Conservation (phyloP, 1,139 yeast species). For the Martiniozyma asiatica region DNA sequence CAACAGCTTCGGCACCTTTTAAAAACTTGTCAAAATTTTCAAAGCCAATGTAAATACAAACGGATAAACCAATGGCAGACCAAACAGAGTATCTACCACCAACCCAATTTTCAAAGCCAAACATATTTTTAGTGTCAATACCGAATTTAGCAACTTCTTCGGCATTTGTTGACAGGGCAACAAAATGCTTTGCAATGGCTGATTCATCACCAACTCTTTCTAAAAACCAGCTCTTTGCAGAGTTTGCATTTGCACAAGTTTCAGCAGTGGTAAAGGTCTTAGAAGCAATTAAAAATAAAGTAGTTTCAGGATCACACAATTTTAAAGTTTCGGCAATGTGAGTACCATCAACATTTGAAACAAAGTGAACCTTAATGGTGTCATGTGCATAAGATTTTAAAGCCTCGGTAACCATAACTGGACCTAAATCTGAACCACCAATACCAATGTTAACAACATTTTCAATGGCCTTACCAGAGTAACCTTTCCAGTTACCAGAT, state of each 20-base stretch:
- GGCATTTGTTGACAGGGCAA: conserved; percentile 90
- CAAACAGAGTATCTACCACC: conserved; percentile 99
- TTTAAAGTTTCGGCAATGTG: conserved; percentile 87
- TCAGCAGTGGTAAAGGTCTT: conserved; percentile 99
- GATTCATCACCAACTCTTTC: conserved; percentile 46
- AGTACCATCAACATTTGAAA: conserved; percentile 96
- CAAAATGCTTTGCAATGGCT: conserved; percentile 92
- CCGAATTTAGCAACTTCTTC: conserved; percentile 87
- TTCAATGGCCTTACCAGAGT: conserved; percentile 86
- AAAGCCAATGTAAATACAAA: conserved; percentile 87
- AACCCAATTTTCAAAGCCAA: conserved; percentile 97
- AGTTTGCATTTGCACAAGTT: conserved; percentile 88
- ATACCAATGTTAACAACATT: conserved; percentile 96
- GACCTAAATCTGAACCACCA: conserved; percentile 98
- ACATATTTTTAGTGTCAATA: conserved; percentile 95
- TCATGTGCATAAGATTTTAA: conserved; percentile 77
- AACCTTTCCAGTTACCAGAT: conserved; percentile 93
- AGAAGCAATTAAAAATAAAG: conserved; percentile 88
- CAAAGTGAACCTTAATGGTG: conserved; percentile 76
- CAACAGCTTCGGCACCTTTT: conserved; percentile 96
- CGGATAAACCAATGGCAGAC: conserved; percentile 96
- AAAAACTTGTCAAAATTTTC: conserved; percentile 86
- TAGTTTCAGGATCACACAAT: conserved; percentile 73
- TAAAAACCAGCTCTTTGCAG: conserved; percentile 93
- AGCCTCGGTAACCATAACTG: conserved; percentile 98